Evolutionary conservation across 225 moss, liverwort and hornwort species (phyloP).

Genomic region (Anthoceros angustus): DNA sequence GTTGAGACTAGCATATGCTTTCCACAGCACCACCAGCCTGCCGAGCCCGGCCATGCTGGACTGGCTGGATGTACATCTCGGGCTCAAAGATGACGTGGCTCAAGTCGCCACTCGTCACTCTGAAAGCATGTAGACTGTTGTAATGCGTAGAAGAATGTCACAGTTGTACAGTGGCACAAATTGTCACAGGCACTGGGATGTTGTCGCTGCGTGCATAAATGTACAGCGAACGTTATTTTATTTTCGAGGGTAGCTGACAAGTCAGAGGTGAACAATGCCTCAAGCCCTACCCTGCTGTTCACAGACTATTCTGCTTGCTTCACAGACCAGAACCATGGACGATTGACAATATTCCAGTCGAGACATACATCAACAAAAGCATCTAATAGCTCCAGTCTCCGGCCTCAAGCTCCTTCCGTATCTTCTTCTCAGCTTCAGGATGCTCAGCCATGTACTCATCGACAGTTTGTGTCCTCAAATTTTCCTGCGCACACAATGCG

Average conservation of each 20-base stretch:
- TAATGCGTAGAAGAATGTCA: too few relatives aligned
- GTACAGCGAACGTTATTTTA: too few relatives aligned
- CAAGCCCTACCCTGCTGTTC: too few relatives aligned
- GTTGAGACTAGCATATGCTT: neutral
- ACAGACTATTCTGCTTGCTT: too few relatives aligned
- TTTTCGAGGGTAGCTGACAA: too few relatives aligned
- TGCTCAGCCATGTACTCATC: constrained; percentile 81
- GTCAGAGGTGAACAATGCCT: too few relatives aligned
- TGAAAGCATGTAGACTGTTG: too few relatives aligned
- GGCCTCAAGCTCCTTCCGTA: constrained; percentile 74
- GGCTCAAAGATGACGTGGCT: neutral
- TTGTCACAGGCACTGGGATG: too few relatives aligned
- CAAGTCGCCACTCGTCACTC: too few relatives aligned
- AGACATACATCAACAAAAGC: neutral
- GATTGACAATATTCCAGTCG: neutral
- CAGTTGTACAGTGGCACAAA: too few relatives aligned
- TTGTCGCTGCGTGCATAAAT: too few relatives aligned
- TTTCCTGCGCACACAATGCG: constrained; percentile 27
- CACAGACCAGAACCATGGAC: neutral
- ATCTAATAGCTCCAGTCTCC: constrained; percentile 57
- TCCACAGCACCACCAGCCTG: constrained; percentile 1
- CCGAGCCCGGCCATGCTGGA: neutral
- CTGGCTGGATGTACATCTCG: neutral
- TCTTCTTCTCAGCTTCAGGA: constrained; percentile 74
- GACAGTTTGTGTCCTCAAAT: constrained; percentile 52